Conservation (phyloP, 202 grass and related monocot genomes). For the Schoenoplectus triqueter region DNA sequence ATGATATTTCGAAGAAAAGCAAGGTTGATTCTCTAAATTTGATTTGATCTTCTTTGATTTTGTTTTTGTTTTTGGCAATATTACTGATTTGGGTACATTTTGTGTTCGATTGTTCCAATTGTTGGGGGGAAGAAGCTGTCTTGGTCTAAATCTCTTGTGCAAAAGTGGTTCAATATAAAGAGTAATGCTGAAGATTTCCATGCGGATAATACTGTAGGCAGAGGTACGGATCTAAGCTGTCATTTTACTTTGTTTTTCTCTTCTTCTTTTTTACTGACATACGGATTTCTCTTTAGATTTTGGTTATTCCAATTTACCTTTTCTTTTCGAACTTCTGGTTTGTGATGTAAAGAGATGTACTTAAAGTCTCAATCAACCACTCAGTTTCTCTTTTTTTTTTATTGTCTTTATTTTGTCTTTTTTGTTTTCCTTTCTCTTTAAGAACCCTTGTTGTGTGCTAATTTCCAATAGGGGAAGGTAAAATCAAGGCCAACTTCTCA, state of each 20-base stretch:
- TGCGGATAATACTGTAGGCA: conserved; percentile 58
- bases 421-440: conserved; percentile 54
- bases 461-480: conserved; percentile 51
- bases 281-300: conserved; percentile 29
- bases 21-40: conserved; percentile 55
- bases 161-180: conserved; percentile 97
- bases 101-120: conserved; percentile 12
- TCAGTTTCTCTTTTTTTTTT: conserved; percentile 41
- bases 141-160: conserved; percentile 92
- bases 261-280: conserved; percentile 9
- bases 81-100: conserved; percentile 40
- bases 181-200: conserved; percentile 78
- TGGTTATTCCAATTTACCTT: conserved; percentile 31
- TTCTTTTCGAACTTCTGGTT: conserved; percentile 40
- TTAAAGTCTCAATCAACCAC: conserved; percentile 37
- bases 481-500: conserved; percentile 74
- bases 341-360: conserved; percentile 41
- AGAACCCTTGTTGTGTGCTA: conserved; percentile 44
- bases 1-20: conserved; percentile 79
- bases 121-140: conserved; percentile 58
- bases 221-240: conserved; percentile 56
- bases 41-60: conserved; percentile 28
- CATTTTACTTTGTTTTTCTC: conserved; percentile 7
- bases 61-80: conserved; percentile 20
- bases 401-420: conserved; percentile 39